Evolutionary conservation across 2,329 filamentous ascomycete species (phyloP).

Genomic region (Alternaria arbusti): DNA sequence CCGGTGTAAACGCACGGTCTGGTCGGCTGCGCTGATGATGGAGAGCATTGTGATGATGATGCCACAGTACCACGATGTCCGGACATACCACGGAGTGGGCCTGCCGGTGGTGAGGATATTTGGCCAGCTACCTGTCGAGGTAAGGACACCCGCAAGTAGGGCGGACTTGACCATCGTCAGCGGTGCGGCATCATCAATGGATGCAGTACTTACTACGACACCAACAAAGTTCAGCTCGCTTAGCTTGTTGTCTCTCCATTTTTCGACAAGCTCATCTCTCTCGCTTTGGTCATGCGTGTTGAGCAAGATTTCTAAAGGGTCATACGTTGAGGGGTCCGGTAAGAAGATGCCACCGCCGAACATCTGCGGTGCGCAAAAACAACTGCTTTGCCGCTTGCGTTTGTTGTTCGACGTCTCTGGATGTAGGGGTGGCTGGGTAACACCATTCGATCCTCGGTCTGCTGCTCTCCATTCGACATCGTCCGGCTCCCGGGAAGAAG

Average conservation of each 20-base stretch:
- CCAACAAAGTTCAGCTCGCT: constrained; percentile 52
- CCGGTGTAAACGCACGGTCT: constrained; percentile 52
- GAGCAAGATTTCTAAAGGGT: constrained; percentile 47
- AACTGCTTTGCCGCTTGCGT: constrained; percentile 5
- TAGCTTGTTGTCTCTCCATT: constrained; percentile 49
- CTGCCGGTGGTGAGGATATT: constrained; percentile 46
- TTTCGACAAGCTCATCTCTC: constrained; percentile 44
- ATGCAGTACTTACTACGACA: constrained; percentile 41
- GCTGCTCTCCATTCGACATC: neutral
- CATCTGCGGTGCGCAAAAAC: constrained; percentile 23
- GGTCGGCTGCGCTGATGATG: constrained; percentile 54
- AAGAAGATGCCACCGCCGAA: constrained; percentile 43
- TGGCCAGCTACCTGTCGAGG: constrained; percentile 54
- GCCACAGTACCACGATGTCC: constrained; percentile 51
- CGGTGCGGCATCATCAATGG: neutral
- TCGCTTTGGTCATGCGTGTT: constrained; percentile 41
- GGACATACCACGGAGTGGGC: constrained; percentile 49
- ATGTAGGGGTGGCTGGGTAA: neutral
- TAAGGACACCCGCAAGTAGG: constrained; percentile 48
- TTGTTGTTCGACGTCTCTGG: neutral
- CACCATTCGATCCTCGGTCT: neutral
- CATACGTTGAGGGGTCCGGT: constrained; percentile 41
- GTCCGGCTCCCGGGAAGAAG: neutral
- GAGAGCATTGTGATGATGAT: constrained; percentile 58
- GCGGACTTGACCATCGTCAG: constrained; percentile 31